Conservation (phyloP, 2,329 filamentous ascomycete species). For the Ascochyta koolunga region DNA sequence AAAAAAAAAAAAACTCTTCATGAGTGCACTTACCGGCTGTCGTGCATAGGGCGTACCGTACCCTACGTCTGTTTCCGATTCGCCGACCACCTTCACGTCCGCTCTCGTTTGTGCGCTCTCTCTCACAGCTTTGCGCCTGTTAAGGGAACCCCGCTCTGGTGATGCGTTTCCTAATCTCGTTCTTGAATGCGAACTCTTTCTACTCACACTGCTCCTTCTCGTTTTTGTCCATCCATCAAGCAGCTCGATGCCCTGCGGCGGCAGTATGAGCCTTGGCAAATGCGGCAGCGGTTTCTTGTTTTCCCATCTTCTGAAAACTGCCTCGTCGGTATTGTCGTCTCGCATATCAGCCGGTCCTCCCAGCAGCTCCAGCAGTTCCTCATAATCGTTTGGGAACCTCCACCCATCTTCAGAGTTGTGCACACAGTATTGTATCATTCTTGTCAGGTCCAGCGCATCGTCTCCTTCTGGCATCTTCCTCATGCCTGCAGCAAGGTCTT, state of each 20-base stretch:
- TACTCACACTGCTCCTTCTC: not conserved
- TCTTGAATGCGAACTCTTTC: not conserved
- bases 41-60: not conserved
- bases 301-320: conserved; percentile 17
- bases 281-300: conserved; percentile 3
- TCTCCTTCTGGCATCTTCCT: conserved; percentile 21
- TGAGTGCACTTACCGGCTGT: not conserved
- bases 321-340: conserved; percentile 18
- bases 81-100: not conserved
- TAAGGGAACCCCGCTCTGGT: not conserved
- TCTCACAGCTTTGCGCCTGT: not conserved
- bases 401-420: conserved; percentile 23
- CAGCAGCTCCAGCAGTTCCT: conserved; percentile 14
- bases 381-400: conserved; percentile 31
- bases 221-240: not conserved
- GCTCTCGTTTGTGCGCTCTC: too few species aligned
- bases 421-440: conserved; percentile 28
- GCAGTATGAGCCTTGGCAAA: not conserved
- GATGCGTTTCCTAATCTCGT: not conserved
- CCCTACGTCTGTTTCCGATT: not conserved
- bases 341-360: conserved; percentile 14
- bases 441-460: conserved; percentile 34
- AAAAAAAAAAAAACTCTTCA: not conserved
- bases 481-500: conserved; percentile 22
- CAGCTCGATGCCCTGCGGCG: not conserved